Evolutionary conservation across 192 early-diverging fungal genomes (phyloP).

Genomic region (Allomyces macrogynus): DNA sequence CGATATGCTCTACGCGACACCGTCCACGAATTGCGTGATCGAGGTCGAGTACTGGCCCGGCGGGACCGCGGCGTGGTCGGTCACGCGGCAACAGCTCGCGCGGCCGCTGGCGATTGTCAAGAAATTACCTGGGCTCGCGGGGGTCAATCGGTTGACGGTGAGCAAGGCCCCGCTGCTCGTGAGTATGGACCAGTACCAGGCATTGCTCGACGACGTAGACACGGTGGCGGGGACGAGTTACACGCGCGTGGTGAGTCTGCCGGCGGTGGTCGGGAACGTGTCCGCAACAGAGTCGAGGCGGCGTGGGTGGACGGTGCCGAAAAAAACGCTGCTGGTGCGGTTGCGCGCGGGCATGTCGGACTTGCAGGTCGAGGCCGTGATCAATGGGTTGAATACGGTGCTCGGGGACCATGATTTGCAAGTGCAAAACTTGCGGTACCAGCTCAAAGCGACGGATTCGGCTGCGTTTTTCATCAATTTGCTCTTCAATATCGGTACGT

Average conservation of each 20-base stretch:
- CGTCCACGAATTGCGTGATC: too few relatives aligned
- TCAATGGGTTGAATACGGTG: constrained; percentile 7
- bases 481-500: constrained; percentile 11
- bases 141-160: neutral
- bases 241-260: too few relatives aligned
- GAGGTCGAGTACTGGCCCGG: too few relatives aligned
- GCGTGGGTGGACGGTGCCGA: constrained; percentile 2
- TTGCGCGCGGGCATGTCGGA: constrained; percentile 1
- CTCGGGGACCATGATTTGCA: constrained; percentile 5
- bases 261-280: too few relatives aligned
- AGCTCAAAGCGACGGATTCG: constrained; percentile 3
- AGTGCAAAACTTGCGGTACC: constrained; percentile 4
- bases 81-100: neutral
- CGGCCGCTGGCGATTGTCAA: neutral
- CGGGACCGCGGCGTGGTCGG: neutral
- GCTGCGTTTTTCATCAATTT: constrained; percentile 9
- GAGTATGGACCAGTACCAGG: neutral
- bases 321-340: constrained; percentile 2
- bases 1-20: neutral
- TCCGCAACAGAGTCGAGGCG: too few relatives aligned
- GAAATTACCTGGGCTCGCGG: constrained; percentile 1
- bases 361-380: constrained; percentile 4
- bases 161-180: neutral
- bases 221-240: neutral
- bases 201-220: neutral